phyloP scores from a whole-genome alignment of 208 protist genomes.

The Trypanosoma brucei region DNA sequence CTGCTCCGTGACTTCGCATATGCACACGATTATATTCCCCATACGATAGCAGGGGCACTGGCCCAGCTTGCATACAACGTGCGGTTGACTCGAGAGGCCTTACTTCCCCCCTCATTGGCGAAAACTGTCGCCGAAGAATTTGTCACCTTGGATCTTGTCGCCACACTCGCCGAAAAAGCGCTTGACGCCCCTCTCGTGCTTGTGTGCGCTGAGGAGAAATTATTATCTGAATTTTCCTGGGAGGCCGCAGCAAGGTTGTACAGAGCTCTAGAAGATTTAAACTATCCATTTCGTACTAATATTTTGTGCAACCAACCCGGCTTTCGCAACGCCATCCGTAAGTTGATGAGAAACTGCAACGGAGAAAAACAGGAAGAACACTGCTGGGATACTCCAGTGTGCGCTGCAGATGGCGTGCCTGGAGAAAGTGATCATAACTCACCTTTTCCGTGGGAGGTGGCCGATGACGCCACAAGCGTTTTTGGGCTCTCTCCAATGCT shows the following conservation, averaged over 20 bases:
- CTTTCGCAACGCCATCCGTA: slow-evolving; percentile 21
- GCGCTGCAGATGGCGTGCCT: too few species aligned
- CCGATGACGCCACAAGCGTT: too few species aligned
- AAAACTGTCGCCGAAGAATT: slow-evolving; percentile 34
- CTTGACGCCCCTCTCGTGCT: slow-evolving; percentile 53
- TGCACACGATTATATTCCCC: slow-evolving; percentile 51
- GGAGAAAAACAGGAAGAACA: too few species aligned
- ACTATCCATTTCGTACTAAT: slow-evolving; percentile 20
- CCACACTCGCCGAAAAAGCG: slow-evolving; percentile 44
- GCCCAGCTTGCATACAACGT: slow-evolving; percentile 58
- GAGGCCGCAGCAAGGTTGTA: slow-evolving; percentile 25
- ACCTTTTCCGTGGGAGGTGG: too few species aligned
- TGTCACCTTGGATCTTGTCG: slow-evolving; percentile 36
- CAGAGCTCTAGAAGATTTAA: slow-evolving; percentile 34
- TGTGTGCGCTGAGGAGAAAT: slow-evolving; percentile 40
- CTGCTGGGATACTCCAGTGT: too few species aligned
- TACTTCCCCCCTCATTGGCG: slow-evolving; percentile 49
- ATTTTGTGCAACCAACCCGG: slow-evolving; percentile 31
- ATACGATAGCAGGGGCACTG: slow-evolving; percentile 56
- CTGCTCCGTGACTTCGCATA: slow-evolving; percentile 50
- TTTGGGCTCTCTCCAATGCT: too few species aligned
- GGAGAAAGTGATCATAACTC: too few species aligned
- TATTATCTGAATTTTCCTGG: slow-evolving; percentile 35
- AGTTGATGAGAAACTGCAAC: slow-evolving; percentile 7
- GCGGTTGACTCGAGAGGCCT: slow-evolving; percentile 39